Evolutionary conservation across 1,139 yeast species (phyloP), one percentile per base, ranked within the genome.

Genomic region (Suzukiozyma palmioleophila): DNA sequence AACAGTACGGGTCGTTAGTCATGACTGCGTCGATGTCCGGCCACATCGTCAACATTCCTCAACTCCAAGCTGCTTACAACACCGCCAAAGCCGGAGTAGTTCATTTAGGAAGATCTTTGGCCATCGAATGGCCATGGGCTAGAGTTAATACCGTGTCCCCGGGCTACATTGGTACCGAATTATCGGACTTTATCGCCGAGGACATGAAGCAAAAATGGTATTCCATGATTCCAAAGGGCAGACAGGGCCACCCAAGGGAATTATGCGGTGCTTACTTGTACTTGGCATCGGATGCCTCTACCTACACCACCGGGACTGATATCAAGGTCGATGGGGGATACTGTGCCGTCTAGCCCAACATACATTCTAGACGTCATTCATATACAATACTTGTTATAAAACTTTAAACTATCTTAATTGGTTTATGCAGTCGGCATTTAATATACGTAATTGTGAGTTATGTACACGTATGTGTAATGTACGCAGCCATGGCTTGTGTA

Each of bases 11-110:
- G 27, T 69, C 80, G n/a, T 59, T 77, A 46, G 67, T 79, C 44
- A 76, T 77, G 67, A 76, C 81, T 36, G 82, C 82, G 8, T 75
- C 81, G 38, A 78, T 78, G 81, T 77, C 84, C 29, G 84, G 78
- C 33, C 75, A 76, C 53, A 77, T 79, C 52, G 84, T 77, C 50
- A 79, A 79, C 59, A 77, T 77, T 54, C 85, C 85, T 36, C 81
- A 79, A 57, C 77, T 77, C 39, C 84, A 79, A 59, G 69, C 77
- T 41, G 75, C 75, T 13, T 78, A 77, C 54, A 77, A 75, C 49
- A 73, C 79, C 13, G 73, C 80, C 43, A 77, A 77, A 55, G 80
- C 81, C 14, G 82, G 81, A 2, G 75, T 73, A n/a, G 56, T 70
- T 44, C 80, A 76, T 46, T 62, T 77, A 43, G 70, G 77, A 27